phyloP scores from a whole-genome alignment of 2,329 filamentous ascomycete genomes.

The Davidsoniella eucalypti region DNA sequence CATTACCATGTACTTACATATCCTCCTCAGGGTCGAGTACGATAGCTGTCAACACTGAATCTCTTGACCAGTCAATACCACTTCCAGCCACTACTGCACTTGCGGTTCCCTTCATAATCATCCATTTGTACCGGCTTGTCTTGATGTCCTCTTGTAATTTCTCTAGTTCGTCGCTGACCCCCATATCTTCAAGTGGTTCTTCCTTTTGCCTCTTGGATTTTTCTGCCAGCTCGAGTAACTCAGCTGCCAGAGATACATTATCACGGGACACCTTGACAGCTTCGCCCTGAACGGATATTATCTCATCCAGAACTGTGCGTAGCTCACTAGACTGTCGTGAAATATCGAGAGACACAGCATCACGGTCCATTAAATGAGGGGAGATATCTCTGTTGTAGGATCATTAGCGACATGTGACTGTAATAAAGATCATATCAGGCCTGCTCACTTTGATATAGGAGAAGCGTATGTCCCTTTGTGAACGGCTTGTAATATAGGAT shows the following conservation, averaged over 20 bases:
- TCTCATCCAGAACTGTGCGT: slow-evolving; percentile 31
- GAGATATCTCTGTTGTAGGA: slow-evolving; percentile 41
- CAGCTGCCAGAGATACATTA: slow-evolving; percentile 46
- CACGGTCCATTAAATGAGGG: slow-evolving; percentile 48
- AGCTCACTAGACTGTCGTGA: slow-evolving; percentile 41
- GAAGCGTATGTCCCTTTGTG: slow-evolving; percentile 49
- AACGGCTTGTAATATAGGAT: slow-evolving; percentile 62
- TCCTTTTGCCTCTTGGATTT: slow-evolving; percentile 35
- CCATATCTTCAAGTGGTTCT: slow-evolving; percentile 36
- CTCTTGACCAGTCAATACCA: slow-evolving; percentile 63
- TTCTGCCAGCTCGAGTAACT: slow-evolving; percentile 46
- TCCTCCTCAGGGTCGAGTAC: slow-evolving; percentile 51
- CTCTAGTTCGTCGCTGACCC: slow-evolving; percentile 37
- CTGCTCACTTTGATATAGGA: slow-evolving; percentile 47
- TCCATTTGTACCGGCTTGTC: slow-evolving; percentile 49
- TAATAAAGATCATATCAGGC: background rate
- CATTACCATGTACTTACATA: background rate
- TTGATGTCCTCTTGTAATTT: slow-evolving; percentile 42
- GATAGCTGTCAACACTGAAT: slow-evolving; percentile 49
- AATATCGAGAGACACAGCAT: slow-evolving; percentile 46
- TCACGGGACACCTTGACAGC: slow-evolving; percentile 37
- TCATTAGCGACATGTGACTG: background rate
- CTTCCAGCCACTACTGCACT: slow-evolving; percentile 66
- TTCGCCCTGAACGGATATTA: slow-evolving; percentile 41
- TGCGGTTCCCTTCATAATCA: slow-evolving; percentile 61